These are phyloP conservation scores for Laburnicola sp. DNA, from an alignment of 2,329 filamentous ascomycete genomes.

Conservation along the genomic window DNA sequence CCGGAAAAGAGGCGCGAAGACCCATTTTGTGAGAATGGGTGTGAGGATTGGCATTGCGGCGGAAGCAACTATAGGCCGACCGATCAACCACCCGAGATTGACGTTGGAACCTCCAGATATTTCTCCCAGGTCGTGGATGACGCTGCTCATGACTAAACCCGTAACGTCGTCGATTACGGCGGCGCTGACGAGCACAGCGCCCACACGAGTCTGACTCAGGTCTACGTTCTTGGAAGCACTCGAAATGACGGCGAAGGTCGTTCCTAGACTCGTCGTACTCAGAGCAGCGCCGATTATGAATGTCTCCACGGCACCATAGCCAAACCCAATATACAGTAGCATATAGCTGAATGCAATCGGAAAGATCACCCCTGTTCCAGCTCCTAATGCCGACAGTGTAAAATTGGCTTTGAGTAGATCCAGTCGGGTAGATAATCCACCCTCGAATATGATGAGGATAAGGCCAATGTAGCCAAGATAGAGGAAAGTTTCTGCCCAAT, in stretches of 20 bases:
- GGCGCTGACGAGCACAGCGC: constrained; percentile 51
- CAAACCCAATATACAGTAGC: constrained; percentile 50
- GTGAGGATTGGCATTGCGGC: constrained; percentile 27
- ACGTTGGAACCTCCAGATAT: constrained; percentile 16
- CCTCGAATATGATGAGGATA: constrained; percentile 57
- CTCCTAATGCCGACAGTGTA: constrained; percentile 47
- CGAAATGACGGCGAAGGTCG: constrained; percentile 43
- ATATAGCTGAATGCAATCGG: constrained; percentile 45
- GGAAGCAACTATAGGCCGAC: constrained; percentile 33
- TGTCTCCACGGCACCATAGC: constrained; percentile 41
- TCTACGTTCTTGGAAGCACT: constrained; percentile 41
- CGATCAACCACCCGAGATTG: constrained; percentile 30
- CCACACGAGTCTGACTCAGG: constrained; percentile 49
- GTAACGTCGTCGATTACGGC: constrained; percentile 54
- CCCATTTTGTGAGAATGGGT: constrained; percentile 35
- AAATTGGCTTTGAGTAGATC: constrained; percentile 54
- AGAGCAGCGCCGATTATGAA: constrained; percentile 37
- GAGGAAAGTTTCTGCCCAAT: constrained; percentile 13
- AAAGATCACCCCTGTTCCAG: constrained; percentile 51
- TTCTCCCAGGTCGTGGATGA: constrained; percentile 29
- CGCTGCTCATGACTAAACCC: constrained; percentile 49
- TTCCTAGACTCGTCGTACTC: constrained; percentile 32
- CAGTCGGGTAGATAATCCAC: constrained; percentile 52
- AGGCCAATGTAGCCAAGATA: constrained; percentile 21
- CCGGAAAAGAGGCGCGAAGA: constrained; percentile 41